phyloP scores from a whole-genome alignment of 1,284 basidiomycete species.

The Heterobasidion irregulare region DNA sequence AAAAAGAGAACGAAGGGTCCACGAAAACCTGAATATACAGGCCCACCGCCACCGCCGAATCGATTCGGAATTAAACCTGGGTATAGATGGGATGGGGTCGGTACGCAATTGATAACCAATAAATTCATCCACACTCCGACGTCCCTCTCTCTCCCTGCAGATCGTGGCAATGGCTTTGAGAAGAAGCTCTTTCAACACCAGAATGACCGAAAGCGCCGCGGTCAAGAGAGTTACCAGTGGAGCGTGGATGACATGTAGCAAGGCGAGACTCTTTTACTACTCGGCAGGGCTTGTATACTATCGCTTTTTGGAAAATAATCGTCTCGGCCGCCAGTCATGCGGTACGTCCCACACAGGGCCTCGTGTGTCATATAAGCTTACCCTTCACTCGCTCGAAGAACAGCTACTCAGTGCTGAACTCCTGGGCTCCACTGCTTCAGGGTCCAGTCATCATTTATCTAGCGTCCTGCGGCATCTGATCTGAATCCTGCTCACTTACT shows the following conservation, averaged over 20 bases:
- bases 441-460: too few relatives aligned
- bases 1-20: constrained; percentile 72
- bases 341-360: neutral
- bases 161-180: constrained; percentile 92
- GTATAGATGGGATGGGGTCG: constrained; percentile 95
- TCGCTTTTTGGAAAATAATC: neutral
- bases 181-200: constrained; percentile 81
- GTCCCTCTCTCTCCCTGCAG: constrained; percentile 29
- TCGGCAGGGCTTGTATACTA: neutral
- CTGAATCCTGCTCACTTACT: too few relatives aligned
- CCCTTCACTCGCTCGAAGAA: neutral
- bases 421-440: neutral
- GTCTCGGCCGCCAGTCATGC: neutral
- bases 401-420: neutral
- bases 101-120: constrained; percentile 32
- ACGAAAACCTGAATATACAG: constrained; percentile 77
- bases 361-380: neutral
- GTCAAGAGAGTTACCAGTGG: constrained; percentile 73
- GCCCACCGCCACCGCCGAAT: constrained; percentile 87
- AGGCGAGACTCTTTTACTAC: neutral
- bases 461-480: too few relatives aligned
- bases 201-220: constrained; percentile 65
- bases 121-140: neutral
- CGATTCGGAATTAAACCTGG: constrained; percentile 93
- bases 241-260: constrained; percentile 85